Evolutionary conservation across 2,329 filamentous ascomycete species (phyloP).

Genomic region (Cercospora janseana): DNA sequence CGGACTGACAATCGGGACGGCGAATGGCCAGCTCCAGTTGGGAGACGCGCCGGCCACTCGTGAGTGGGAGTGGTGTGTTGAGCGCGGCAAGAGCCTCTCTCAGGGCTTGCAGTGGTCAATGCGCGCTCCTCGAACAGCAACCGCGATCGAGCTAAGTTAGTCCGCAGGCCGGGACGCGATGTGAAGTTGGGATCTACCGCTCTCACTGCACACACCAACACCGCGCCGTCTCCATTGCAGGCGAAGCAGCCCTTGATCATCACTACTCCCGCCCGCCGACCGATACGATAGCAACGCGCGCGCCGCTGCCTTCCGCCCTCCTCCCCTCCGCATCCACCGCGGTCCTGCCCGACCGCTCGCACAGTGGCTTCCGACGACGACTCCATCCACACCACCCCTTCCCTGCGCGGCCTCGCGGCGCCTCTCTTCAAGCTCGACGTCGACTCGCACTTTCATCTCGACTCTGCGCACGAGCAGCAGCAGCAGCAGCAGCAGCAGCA

Average conservation of each 20-base stretch:
- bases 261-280: neutral
- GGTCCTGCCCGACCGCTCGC: constrained; percentile 17
- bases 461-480: constrained; percentile 11
- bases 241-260: too few species aligned
- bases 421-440: constrained; percentile 33
- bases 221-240: too few species aligned
- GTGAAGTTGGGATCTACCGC: constrained; percentile 6
- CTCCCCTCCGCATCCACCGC: neutral
- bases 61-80: too few species aligned
- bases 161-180: neutral
- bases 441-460: constrained; percentile 34
- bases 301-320: neutral
- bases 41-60: too few species aligned
- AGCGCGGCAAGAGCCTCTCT: constrained; percentile 2
- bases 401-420: constrained; percentile 31
- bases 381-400: constrained; percentile 37
- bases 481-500: constrained; percentile 7
- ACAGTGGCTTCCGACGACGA: constrained; percentile 37
- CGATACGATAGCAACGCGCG: neutral
- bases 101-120: neutral
- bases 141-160: constrained; percentile 4
- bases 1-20: too few species aligned
- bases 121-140: neutral
- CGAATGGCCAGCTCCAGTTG: too few species aligned
- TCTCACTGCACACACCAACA: neutral